These are phyloP conservation scores for Conticribra guillardii DNA, from an alignment of 108 stramenopile genomes.

Conservation along the genomic window DNA sequence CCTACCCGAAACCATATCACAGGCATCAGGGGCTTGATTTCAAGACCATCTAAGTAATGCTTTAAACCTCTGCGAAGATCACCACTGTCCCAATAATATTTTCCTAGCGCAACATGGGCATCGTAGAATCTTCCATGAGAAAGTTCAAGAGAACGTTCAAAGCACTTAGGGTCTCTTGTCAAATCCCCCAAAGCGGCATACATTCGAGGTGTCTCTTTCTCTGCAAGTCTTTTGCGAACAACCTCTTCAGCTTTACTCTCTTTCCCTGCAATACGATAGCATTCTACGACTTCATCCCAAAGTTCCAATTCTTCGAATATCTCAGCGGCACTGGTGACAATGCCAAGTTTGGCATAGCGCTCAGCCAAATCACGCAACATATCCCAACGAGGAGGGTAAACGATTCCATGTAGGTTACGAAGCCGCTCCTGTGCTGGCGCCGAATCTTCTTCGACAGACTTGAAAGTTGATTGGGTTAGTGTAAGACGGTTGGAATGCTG, in stretches of 20 bases:
- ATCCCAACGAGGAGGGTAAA: slow-evolving; percentile 94
- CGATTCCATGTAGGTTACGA: slow-evolving; percentile 81
- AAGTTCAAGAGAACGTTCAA: slow-evolving; percentile 86
- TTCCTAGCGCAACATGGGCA: slow-evolving; percentile 85
- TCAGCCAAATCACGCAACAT: slow-evolving; percentile 93
- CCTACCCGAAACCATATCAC: slow-evolving; percentile 93
- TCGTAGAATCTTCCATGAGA: slow-evolving; percentile 84
- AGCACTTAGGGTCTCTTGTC: slow-evolving; percentile 78
- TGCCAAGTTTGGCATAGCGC: slow-evolving; percentile 88
- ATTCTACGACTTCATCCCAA: slow-evolving; percentile 99
- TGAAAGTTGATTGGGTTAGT: slow-evolving; percentile 82
- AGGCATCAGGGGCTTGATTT: slow-evolving; percentile 86
- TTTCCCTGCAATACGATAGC: slow-evolving; percentile 89
- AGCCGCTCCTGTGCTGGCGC: slow-evolving; percentile 91
- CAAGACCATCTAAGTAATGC: slow-evolving; percentile 70
- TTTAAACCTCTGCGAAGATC: slow-evolving; percentile 64
- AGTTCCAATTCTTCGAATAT: slow-evolving; percentile 93
- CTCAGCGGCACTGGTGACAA: slow-evolving; percentile 92
- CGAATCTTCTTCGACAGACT: slow-evolving; percentile 86
- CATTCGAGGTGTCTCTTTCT: slow-evolving; percentile 88
- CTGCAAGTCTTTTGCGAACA: slow-evolving; percentile 80
- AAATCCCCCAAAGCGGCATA: slow-evolving; percentile 92
- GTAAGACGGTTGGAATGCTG: slow-evolving; percentile 92
- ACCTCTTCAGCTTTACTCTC: slow-evolving; percentile 87
- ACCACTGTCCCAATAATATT: slow-evolving; percentile 72